Base-by-base conservation (phyloP, 257 asterid genomes). In the Craterostigma plantagineum region DNA sequence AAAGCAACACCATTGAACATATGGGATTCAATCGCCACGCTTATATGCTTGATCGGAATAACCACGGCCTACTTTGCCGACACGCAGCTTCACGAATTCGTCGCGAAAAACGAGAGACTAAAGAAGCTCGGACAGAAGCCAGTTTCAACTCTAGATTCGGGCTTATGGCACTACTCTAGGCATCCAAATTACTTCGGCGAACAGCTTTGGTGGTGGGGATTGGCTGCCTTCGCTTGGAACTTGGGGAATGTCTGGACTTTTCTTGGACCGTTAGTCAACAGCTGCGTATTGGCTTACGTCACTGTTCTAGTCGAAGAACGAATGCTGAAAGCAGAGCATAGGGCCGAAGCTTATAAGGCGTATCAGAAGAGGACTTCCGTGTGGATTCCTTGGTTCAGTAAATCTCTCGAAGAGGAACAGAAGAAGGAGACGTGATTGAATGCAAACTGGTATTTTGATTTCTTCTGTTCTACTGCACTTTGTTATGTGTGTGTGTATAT, bases 151-250 rank as follows among this genome's bases (percentile, higher is more conserved):
- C 95, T 87, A 10, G 92, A 87, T 34, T 53, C 49, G 39, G 97
- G 97, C 36, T 58, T 82, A 16, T 87, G 97, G 97, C 44, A 38
- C 44, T 82, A 66, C 65, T 82, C 95, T 0, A 66, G 93, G 3
- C 97, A 87, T 52, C 97, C 95, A 0, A 87, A 87, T 69, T 87
- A 87, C 49, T 64, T 87, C 8, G 97, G 97, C 3, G 97, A 87
- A 76, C 97, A 87, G 61, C 34, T 87, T 49, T 87, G 95, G 97
- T 87, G 98, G 98, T 87, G 92, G 95, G 97, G 98, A 7, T 60
- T 87, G 40, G 75, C 17, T 18, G 53, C 76, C 43, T 72, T 78
- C 33, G 80, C 75, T 1, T 87, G 83, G 95, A 74, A 72, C 65
- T 63, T 87, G 64, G 95, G 61, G 38, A 42, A 37, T n/a, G 64